A percentile compares a stretch with the other conserved stretches of the same genome.
Conservation (phyloP, 371 early-diverging fungal species). For the Mortierella sp. region DNA sequence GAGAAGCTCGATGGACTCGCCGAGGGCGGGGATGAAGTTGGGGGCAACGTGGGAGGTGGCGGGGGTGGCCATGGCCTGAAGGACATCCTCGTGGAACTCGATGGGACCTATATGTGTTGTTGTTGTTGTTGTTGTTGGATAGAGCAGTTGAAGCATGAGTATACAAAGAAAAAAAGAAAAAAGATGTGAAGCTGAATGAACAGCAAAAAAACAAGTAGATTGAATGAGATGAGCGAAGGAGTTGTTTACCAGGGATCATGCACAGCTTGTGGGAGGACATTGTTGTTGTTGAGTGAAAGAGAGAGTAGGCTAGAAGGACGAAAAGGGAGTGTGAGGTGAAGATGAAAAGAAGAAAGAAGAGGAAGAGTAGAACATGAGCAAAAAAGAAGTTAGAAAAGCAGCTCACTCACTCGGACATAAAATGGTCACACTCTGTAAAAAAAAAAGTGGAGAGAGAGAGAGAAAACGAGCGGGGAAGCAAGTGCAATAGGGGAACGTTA, state of each 20-base stretch:
- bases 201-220: background rate
- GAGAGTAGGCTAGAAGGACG: background rate
- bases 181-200: conserved; percentile 10
- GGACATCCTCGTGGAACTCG: conserved; percentile 92
- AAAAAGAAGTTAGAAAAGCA: background rate
- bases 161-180: background rate
- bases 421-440: too few relatives aligned
- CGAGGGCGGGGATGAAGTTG: conserved; percentile 89
- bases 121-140: background rate
- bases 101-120: conserved; percentile 79
- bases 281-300: conserved; percentile 22
- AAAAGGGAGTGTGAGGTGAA: background rate
- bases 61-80: conserved; percentile 90
- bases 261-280: conserved; percentile 79
- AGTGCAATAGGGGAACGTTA: too few relatives aligned
- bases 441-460: background rate
- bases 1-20: conserved; percentile 87
- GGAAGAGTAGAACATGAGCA: background rate
- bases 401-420: too few relatives aligned
- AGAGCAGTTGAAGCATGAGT: background rate
- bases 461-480: too few relatives aligned
- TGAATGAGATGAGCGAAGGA: background rate
- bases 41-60: conserved; percentile 96
- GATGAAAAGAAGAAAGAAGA: background rate
- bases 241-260: conserved; percentile 88